Evolutionary conservation across 2,329 filamentous ascomycete species (phyloP).

Genomic region (Arthrobotrys musiformis): DNA sequence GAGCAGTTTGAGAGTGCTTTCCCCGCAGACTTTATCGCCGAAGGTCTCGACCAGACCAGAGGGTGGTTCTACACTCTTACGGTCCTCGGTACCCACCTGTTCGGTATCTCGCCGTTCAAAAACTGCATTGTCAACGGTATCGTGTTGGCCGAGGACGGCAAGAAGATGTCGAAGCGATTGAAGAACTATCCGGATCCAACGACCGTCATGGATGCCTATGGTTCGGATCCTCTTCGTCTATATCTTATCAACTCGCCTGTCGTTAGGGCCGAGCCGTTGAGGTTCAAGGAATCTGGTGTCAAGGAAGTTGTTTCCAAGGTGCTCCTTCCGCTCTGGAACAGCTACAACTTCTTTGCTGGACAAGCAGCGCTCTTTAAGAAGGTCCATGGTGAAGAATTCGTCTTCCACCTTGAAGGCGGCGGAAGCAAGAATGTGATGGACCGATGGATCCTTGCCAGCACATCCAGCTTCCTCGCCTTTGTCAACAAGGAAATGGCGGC

Average conservation of each 20-base stretch:
- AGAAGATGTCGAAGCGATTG: conserved; percentile 97
- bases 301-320: conserved; percentile 96
- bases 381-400: conserved; percentile 78
- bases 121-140: conserved; percentile 98
- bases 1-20: conserved; percentile 83
- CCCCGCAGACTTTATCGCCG: conserved; percentile 93
- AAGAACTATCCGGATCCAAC: conserved; percentile 95
- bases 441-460: conserved; percentile 91
- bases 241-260: conserved; percentile 98
- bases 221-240: conserved; percentile 90
- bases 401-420: conserved; percentile 80
- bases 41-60: conserved; percentile 90
- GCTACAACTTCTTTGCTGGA: conserved; percentile 94
- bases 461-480: conserved; percentile 88
- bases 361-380: conserved; percentile 89
- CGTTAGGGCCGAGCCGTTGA: conserved; percentile 86
- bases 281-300: conserved; percentile 91
- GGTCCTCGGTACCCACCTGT: conserved; percentile 87
- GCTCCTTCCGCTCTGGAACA: conserved; percentile 91
- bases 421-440: conserved; percentile 93
- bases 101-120: conserved; percentile 85
- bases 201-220: conserved; percentile 85
- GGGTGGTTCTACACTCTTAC: conserved; percentile 97
- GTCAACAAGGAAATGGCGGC: conserved; percentile 92
- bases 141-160: conserved; percentile 91